These are phyloP conservation scores for Aurantiochytrium sp. DNA, from an alignment of 108 stramenopile genomes.

Conservation along the genomic window DNA sequence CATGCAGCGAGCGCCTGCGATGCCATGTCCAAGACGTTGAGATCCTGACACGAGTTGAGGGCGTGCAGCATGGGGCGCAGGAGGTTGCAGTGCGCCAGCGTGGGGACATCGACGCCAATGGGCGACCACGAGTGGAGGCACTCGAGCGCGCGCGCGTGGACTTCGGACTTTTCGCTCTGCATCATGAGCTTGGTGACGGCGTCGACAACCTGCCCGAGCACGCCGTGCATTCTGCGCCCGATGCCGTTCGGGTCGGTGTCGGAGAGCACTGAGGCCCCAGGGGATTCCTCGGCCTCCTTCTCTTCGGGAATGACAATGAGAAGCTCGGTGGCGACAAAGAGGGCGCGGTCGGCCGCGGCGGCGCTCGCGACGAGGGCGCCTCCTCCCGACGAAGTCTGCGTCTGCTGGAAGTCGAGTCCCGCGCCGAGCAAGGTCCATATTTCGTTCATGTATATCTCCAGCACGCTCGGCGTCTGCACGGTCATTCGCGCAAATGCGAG, in stretches of 20 bases:
- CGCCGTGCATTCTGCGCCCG: not conserved
- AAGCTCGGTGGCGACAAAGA: slow-evolving; percentile 10
- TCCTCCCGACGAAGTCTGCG: too few species aligned
- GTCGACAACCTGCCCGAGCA: slow-evolving; percentile 7
- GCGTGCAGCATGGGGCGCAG: not conserved
- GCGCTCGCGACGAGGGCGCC: not conserved
- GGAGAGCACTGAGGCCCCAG: not conserved
- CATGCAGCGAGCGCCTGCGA: not conserved
- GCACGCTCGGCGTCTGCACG: not conserved
- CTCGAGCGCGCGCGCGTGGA: not conserved
- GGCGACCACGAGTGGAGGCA: not conserved
- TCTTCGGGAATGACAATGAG: slow-evolving; percentile 1
- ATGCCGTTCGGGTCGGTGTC: not conserved
- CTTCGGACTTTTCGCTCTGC: not conserved
- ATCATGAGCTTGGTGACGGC: not conserved
- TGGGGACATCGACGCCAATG: not conserved
- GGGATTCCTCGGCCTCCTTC: not conserved
- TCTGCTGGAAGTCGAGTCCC: not conserved
- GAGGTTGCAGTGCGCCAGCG: not conserved
- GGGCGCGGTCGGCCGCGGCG: not conserved
- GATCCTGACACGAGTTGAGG: not conserved
- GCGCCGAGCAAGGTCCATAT: not conserved
- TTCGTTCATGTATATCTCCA: not conserved
- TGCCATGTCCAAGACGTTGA: not conserved
- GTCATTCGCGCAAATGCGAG: not conserved